phyloP scores from a whole-genome alignment of 2,329 filamentous ascomycete genomes.

The Amauroascus verrucosus region DNA sequence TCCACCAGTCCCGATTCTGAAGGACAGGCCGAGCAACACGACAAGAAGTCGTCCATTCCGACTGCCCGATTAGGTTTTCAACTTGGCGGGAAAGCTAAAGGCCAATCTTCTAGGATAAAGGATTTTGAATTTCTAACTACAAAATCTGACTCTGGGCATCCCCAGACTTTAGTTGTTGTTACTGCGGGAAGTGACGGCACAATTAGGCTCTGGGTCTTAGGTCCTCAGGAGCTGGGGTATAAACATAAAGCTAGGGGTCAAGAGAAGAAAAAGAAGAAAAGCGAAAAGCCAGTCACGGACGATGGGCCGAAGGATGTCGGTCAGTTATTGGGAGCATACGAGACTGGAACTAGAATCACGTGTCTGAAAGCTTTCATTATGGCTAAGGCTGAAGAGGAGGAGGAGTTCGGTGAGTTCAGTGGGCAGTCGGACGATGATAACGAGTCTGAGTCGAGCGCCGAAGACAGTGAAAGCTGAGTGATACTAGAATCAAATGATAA shows the following conservation, averaged over 20 bases:
- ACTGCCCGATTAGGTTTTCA: constrained; percentile 56
- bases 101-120: constrained; percentile 67
- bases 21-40: constrained; percentile 30
- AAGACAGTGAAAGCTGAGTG: neutral
- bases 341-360: constrained; percentile 80
- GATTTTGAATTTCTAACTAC: constrained; percentile 62
- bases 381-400: constrained; percentile 49
- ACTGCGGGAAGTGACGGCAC: constrained; percentile 77
- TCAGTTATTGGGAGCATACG: constrained; percentile 61
- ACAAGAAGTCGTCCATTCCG: constrained; percentile 46
- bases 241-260: constrained; percentile 8
- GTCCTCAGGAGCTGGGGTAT: constrained; percentile 23
- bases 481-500: neutral
- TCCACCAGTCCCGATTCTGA: constrained; percentile 12
- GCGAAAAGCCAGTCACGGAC: constrained; percentile 17
- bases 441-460: constrained; percentile 18
- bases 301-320: constrained; percentile 44
- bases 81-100: constrained; percentile 61
- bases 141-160: constrained; percentile 21
- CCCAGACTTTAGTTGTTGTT: constrained; percentile 47
- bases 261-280: constrained; percentile 15
- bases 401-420: constrained; percentile 51
- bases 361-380: constrained; percentile 81
- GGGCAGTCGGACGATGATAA: constrained; percentile 28
- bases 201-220: constrained; percentile 65